Base-by-base conservation (phyloP, 1,139 yeast genomes). In the Kurtzmaniella quercitrusa region DNA sequence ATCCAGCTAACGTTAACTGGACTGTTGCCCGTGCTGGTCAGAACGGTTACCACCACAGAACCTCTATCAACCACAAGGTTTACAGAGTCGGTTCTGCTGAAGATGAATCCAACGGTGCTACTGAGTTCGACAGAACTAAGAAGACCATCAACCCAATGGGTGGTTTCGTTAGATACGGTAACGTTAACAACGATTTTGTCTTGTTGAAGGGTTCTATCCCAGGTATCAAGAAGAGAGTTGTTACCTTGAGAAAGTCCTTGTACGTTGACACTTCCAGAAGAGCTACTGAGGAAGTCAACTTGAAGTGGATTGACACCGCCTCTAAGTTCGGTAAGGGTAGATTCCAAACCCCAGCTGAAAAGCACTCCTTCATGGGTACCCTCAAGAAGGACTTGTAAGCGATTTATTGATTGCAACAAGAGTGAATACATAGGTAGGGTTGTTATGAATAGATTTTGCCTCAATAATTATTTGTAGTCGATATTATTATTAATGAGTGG, bases 281-380 rank as follows among this genome's bases (percentile, higher is more conserved):
- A 78, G 98, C 98, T 66, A 74, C 87, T 63, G 99, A 93, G 82
- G 76, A 88, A 77, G 96, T 91, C 61, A 82, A 79, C 84, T 87
- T 93, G 78, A 93, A 93, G 80, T 93, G 98, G 98, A 93, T 93
- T 74, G 99, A 93, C 76, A 93, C 99, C 66, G 96, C 98, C 70
- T 93, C 98, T 68, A 91, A 91, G 81, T 93, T 93, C 88, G 99
- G 99, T 87, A 94, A 93, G 89, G 99, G 99, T 83, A 93, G 98
- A 84, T 94, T 94, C 98, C 99, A 94, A 82, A 93, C 98, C 70
- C 96, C 97, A 66, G 98, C 97, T 76, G 99, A 94, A 84, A 94
- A 94, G 91, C 91, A 84, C 72, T 95, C 98, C 70, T 94, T 94
- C 93, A 69, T 91, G 82, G 99, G 99, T 83, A 91, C 98, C 68